Base-by-base conservation (phyloP, 495 filamentous ascomycete species). In the Podospora pseudoanserina region DNA sequence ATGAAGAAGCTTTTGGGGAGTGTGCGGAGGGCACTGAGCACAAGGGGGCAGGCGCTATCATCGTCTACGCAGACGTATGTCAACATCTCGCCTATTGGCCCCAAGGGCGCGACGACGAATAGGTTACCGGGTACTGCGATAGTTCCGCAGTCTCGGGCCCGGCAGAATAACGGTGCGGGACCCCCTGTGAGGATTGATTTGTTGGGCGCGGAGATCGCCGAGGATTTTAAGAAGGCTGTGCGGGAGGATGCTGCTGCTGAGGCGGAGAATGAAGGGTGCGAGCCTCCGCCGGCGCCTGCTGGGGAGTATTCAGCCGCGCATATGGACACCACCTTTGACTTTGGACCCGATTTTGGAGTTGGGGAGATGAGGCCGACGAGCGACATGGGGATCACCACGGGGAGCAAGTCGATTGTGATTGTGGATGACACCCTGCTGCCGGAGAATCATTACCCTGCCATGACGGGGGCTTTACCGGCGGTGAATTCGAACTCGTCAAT, bases 1-100 rank as follows among this genome's bases (percentile, higher is more conserved):
- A 89, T 98, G 82, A 92, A 89, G 77, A 95, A 88, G 70, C 82
- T 98, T 3, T 83, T 99, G 59, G 94, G 94, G 0, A 93, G 90
- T 68, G 92, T 98, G 44, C 90, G 92, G 57, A 91, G 94, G 49
- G 94, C 89, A n/a, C 77, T 97, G 61, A 92, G 93, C 71, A 92
- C 86, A 55, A 90, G 87, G 44, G 82, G 78, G 5, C 79, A 75
- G 78, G 85, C 70, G 72, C 78, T 71, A 73, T 81, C 82, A 9
- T 79, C 82, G 6, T 79, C 80, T 3, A 80, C 79, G 1, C 83
- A 84, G 44, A 77, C 75, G 56, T 80, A 80, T 60, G 79, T 82
- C 70, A 79, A 83, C 65, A 82, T 86, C 30, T 81, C 81, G 34
- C 83, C 83, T 16, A 79, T 85, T 65, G 84, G 84, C 13, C 78